Evolutionary conservation across 108 stramenopile species (phyloP).

Genomic region (Pseudonitzschia multiseries): DNA sequence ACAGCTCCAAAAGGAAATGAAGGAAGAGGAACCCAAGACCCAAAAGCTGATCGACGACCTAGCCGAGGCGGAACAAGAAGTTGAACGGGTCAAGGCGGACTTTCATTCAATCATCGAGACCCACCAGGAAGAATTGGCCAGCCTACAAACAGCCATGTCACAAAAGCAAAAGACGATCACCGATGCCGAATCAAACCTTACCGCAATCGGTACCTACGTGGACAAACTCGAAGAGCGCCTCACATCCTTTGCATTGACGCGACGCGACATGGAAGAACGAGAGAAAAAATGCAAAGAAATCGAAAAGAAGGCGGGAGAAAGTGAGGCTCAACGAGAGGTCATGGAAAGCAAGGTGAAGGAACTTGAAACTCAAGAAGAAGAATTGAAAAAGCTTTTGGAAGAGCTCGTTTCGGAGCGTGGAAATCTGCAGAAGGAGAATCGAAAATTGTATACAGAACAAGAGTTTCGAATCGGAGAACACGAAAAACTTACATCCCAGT

Average conservation of each 20-base stretch:
- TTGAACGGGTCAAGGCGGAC: constrained; percentile 36
- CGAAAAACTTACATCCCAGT: constrained; percentile 31
- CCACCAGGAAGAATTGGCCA: constrained; percentile 43
- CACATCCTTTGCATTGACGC: constrained; percentile 71
- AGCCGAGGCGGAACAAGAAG: constrained; percentile 42
- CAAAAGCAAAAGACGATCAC: constrained; percentile 46
- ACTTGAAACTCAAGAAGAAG: constrained; percentile 47
- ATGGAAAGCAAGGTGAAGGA: constrained; percentile 41
- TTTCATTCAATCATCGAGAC: constrained; percentile 46
- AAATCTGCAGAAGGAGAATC: constrained; percentile 51
- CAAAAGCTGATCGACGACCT: constrained; percentile 65
- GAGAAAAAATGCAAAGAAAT: constrained; percentile 63
- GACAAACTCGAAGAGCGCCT: constrained; percentile 76
- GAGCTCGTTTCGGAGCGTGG: constrained; percentile 60
- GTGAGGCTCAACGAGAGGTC: constrained; percentile 35
- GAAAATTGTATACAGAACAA: constrained; percentile 39
- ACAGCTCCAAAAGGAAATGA: constrained; percentile 83
- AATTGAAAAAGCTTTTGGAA: constrained; percentile 64
- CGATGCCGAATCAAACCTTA: constrained; percentile 61
- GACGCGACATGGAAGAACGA: constrained; percentile 68
- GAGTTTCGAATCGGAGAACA: constrained; percentile 46
- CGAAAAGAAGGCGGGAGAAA: constrained; percentile 38
- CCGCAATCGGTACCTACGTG: constrained; percentile 69
- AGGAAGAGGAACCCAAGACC: constrained; percentile 72
- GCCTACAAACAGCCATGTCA: constrained; percentile 26